A percentile compares a stretch with the other conserved stretches of the same genome.
Evolutionary conservation across 202 grass and related monocot genomes (phyloP).

Genomic region (Zoysia matrella): DNA sequence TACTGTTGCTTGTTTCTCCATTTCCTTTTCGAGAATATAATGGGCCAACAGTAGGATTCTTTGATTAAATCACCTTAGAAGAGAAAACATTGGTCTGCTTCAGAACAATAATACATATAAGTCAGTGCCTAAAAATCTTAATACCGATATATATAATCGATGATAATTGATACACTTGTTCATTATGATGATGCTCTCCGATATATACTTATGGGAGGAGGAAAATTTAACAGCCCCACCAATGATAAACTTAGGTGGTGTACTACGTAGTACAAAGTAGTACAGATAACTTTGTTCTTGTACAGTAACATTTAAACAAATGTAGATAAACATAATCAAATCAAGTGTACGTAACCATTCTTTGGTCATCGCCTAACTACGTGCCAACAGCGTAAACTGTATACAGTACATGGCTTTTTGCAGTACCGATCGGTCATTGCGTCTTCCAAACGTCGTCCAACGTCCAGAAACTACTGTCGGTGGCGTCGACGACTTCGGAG

Average conservation of each 20-base stretch:
- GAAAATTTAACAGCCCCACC: background rate
- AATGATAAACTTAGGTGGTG: background rate
- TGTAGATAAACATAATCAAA: background rate
- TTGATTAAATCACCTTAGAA: too few species aligned
- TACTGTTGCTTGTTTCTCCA: too few species aligned
- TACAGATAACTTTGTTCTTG: too few species aligned
- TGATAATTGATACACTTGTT: background rate
- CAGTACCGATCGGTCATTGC: background rate
- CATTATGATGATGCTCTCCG: too few species aligned
- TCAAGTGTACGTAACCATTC: background rate
- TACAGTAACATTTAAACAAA: background rate
- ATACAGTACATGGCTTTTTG: too few species aligned
- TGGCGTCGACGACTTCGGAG: conserved; percentile 25
- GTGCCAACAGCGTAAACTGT: conserved; percentile 1
- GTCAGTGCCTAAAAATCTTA: too few species aligned
- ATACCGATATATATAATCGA: too few species aligned
- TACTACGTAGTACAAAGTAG: too few species aligned
- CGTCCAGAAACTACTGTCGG: conserved; percentile 52
- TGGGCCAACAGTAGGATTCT: too few species aligned
- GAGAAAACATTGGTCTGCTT: too few species aligned
- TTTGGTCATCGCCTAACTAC: background rate
- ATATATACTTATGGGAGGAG: background rate
- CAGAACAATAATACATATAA: too few species aligned
- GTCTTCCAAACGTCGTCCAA: conserved; percentile 59
- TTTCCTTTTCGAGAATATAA: too few species aligned